Percentiles rank a stretch among this genome's conserved stretches.
Conservation (phyloP, 2,329 filamentous ascomycete genomes). For the Trichoderma atroviride region DNA sequence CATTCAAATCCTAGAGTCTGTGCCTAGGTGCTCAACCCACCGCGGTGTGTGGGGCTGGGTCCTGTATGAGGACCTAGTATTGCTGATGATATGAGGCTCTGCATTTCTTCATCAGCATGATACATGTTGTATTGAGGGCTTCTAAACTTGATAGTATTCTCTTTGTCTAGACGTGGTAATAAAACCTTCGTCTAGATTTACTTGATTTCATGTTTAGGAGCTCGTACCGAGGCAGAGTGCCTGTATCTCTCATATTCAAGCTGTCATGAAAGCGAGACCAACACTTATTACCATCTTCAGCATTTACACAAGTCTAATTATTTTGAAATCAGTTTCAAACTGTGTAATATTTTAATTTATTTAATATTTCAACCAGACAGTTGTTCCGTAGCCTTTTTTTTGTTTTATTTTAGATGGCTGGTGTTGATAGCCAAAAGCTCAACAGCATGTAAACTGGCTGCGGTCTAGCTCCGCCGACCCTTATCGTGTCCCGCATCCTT, state of each 20-base stretch:
- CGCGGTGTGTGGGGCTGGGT: background rate
- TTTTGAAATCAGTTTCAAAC: background rate
- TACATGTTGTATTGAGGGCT: background rate
- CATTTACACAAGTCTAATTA: background rate
- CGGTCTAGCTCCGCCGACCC: conserved; percentile 18
- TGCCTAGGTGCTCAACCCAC: background rate
- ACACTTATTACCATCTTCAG: background rate
- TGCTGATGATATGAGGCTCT: background rate
- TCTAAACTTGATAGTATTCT: background rate
- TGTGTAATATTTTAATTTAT: too few relatives aligned
- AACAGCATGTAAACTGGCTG: conserved; percentile 4
- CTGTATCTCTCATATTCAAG: background rate
- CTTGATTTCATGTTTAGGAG: background rate
- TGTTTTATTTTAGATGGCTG: too few relatives aligned
- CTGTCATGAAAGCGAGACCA: background rate
- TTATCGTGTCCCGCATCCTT: conserved; percentile 32
- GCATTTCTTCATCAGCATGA: background rate
- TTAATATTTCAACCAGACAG: background rate
- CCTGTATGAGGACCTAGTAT: background rate
- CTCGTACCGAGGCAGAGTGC: background rate
- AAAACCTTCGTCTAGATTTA: background rate
- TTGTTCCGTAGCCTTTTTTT: background rate
- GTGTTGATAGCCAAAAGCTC: background rate
- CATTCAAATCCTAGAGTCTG: background rate
- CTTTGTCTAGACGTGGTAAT: background rate